Conservation (phyloP, 2,329 filamentous ascomycete genomes). For the Penicillium sp. region DNA sequence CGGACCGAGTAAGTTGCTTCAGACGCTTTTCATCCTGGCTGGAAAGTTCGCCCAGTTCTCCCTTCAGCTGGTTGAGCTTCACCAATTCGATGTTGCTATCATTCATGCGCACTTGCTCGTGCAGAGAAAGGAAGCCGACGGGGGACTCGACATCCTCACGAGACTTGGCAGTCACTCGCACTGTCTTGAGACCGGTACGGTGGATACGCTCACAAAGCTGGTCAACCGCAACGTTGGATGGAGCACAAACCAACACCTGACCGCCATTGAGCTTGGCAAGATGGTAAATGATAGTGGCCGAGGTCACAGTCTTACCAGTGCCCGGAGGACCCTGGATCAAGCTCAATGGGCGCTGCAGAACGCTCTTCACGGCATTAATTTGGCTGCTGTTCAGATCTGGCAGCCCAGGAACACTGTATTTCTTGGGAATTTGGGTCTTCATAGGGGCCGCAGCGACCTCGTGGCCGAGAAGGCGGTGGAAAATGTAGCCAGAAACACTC, state of each 20-base stretch:
- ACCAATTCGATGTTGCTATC: conserved; percentile 91
- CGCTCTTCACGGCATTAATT: conserved; percentile 92
- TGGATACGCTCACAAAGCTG: conserved; percentile 97
- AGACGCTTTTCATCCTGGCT: conserved; percentile 98
- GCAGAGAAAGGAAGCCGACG: conserved; percentile 89
- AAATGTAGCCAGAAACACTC: conserved; percentile 98
- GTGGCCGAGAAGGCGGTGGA: conserved; percentile 92
- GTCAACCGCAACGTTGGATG: conserved; percentile 97
- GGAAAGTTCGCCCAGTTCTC: conserved; percentile 83
- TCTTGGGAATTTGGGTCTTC: conserved; percentile 93
- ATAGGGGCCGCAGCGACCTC: conserved; percentile 92
- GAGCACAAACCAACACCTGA: conserved; percentile 92
- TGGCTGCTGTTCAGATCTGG: conserved; percentile 95
- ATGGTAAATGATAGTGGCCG: conserved; percentile 97
- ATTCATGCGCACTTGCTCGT: conserved; percentile 96
- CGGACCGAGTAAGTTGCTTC: conserved; percentile 89
- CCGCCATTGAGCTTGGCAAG: conserved; percentile 92
- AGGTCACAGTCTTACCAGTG: conserved; percentile 97
- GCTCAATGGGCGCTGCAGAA: conserved; percentile 88
- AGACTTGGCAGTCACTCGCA: conserved; percentile 97
- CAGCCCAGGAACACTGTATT: conserved; percentile 91
- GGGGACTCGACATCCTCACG: conserved; percentile 98
- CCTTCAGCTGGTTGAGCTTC: conserved; percentile 91
- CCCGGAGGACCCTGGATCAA: conserved; percentile 95
- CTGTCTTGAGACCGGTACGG: conserved; percentile 89